Base-by-base conservation (phyloP, 495 filamentous ascomycete species). In the Tuber calosporum region DNA sequence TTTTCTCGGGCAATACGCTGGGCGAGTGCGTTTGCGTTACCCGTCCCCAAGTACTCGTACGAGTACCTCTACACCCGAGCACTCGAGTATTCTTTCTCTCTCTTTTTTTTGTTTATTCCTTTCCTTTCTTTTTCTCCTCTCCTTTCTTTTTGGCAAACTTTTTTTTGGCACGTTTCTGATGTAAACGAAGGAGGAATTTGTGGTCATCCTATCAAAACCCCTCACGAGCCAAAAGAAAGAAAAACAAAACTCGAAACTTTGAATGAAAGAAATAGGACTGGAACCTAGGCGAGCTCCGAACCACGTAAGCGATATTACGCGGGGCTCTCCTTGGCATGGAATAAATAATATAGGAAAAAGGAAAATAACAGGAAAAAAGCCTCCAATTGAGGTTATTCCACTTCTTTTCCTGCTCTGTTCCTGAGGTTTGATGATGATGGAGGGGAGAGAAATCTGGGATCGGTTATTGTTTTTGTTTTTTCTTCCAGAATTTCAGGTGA, bases 301-400 rank as follows among this genome's bases (percentile, higher is more conserved):
- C 74, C 68, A 76, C 67, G 74, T 79, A 79, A 80, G 78, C 78
- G 78, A 80, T 76, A 77, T 78, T 79, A 77, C 71, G 76, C 76
- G 71, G 74, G 75, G 67, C 75, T 71, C 75, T 75, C 72, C 48
- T 58, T 30, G 48, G 48, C 48, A 58, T 15, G 11, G 48, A 58
- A 30, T 26, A 15, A 15, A 30, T 58, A 58, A 58, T 15, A 58
- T 58, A 30, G 8, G 2, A 26, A 58, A 58, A 58, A 58, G n/a
- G n/a, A n/a, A 30, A 26, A 58, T 30, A 26, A 30, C n/a, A 58
- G 4, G 15, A 15, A 58, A 15, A 58, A 30, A 30, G 48, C 48
- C n/a, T 58, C 48, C n/a, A 30, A 58, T 58, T 58, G 48, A 58
- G 73, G 40, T 74, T 74, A 67, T 75, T 37, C 39, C 45, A 66